A percentile compares a stretch with the other conserved stretches of the same genome.
Conservation (phyloP, 805 yeast species). For the Nakazawaea peltata region DNA sequence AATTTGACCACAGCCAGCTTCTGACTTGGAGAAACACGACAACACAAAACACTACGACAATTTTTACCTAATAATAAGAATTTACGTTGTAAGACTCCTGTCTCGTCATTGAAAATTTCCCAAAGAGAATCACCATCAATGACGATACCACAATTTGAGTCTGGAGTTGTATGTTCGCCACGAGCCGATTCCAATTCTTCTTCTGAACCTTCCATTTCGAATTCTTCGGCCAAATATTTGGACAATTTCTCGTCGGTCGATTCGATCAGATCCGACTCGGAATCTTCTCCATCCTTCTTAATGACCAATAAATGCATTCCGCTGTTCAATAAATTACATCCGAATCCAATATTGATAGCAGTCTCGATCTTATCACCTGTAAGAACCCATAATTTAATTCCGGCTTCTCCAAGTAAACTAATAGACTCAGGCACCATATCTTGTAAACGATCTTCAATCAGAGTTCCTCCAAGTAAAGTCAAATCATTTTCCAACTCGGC, state of each 20-base stretch:
- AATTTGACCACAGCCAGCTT: conserved; percentile 77
- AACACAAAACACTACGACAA: conserved; percentile 75
- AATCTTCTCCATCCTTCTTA: conserved; percentile 29
- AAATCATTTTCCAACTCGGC: conserved; percentile 64
- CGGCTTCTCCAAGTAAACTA: conserved; percentile 60
- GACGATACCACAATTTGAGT: conserved; percentile 58
- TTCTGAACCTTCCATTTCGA: conserved; percentile 48
- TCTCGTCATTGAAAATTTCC: conserved; percentile 34
- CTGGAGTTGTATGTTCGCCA: conserved; percentile 59
- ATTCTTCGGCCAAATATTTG: conserved; percentile 45
- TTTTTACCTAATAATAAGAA: conserved; percentile 69
- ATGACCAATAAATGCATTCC: conserved; percentile 70
- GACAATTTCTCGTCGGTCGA: conserved; percentile 40
- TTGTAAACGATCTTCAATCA: conserved; percentile 78
- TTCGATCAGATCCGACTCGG: conserved; percentile 15
- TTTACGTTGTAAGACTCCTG: conserved; percentile 39
- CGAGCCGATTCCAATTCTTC: conserved; percentile 51
- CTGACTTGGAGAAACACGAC: conserved; percentile 85
- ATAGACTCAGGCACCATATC: conserved; percentile 85
- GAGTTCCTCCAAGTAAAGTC: conserved; percentile 71
- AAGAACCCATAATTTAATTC: conserved; percentile 78
- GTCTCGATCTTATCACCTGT: conserved; percentile 91
- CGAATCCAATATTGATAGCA: conserved; percentile 80
- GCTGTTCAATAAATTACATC: conserved; percentile 68
- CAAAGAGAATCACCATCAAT: conserved; percentile 75